Percentiles rank a stretch among this genome's conserved stretches.
Evolutionary conservation across 306 rosid species (phyloP).

Genomic region (Cajanus cajan): DNA sequence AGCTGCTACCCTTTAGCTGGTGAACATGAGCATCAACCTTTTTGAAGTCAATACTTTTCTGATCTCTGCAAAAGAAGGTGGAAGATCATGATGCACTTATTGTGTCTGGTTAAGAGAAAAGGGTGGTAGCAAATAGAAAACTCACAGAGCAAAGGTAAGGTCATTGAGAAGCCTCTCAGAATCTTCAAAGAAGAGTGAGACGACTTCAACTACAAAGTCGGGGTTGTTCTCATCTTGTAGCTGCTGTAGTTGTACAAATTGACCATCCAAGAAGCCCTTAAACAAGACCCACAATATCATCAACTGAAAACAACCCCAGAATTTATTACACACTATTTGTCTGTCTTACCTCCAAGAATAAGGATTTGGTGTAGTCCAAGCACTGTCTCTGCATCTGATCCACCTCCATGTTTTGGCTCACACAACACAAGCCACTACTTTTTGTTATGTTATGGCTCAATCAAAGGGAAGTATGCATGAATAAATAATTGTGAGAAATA

Average conservation of each 20-base stretch:
- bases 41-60: conserved; percentile 59
- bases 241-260: conserved; percentile 7
- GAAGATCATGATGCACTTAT: background rate
- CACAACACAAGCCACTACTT: conserved; percentile 5
- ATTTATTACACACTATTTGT: background rate
- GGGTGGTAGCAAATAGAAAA: background rate
- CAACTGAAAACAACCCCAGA: background rate
- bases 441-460: background rate
- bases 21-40: conserved; percentile 49
- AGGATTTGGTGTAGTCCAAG: conserved; percentile 1
- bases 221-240: conserved; percentile 13
- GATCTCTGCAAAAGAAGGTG: conserved; percentile 43
- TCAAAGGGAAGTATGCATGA: background rate
- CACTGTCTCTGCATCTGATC: conserved; percentile 5
- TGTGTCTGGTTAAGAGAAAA: background rate
- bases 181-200: conserved; percentile 73
- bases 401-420: background rate
- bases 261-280: conserved; percentile 65
- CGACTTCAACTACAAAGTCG: conserved; percentile 51
- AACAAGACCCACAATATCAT: background rate
- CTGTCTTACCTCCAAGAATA: background rate
- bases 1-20: conserved; percentile 8
- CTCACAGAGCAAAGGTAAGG: conserved; percentile 65
- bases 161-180: conserved; percentile 75
- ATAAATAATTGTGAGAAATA: background rate